These are phyloP conservation scores for Lolium rigidum DNA, from an alignment of 176 grass and related monocot species.

Conservation along the genomic window DNA sequence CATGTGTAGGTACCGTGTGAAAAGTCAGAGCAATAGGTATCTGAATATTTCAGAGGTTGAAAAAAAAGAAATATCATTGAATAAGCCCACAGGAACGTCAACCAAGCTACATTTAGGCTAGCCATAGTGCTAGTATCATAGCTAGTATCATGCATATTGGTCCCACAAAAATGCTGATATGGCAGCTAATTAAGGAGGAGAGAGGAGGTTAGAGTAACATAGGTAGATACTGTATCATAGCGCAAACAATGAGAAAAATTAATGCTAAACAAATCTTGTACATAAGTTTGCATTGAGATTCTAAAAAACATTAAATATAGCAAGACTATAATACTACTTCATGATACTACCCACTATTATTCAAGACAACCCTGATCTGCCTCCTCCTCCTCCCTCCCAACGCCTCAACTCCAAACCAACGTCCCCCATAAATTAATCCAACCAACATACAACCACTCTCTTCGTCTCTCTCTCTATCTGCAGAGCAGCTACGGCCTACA, in stretches of 20 bases:
- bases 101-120: slow-evolving; percentile 3
- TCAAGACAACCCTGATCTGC: not conserved
- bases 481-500: not conserved
- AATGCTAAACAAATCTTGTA: no score
- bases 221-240: no score
- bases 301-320: no score
- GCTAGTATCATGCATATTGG: no score
- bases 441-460: not conserved
- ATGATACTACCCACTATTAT: no score
- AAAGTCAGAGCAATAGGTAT: not conserved
- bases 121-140: no score
- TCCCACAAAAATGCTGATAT: no score
- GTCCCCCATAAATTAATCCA: not conserved
- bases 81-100: not conserved
- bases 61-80: not conserved
- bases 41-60: not conserved
- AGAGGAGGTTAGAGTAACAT: no score
- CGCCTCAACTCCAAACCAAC: slow-evolving; percentile 10
- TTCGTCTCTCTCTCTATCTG: not conserved
- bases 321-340: no score
- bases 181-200: no score
- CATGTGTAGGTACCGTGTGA: not conserved
- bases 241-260: no score
- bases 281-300: no score
- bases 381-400: not conserved